A percentile compares a stretch with the other conserved stretches of the same genome.
Conservation (phyloP, 2,329 filamentous ascomycete species). For the Trichocomaceae sp. region DNA sequence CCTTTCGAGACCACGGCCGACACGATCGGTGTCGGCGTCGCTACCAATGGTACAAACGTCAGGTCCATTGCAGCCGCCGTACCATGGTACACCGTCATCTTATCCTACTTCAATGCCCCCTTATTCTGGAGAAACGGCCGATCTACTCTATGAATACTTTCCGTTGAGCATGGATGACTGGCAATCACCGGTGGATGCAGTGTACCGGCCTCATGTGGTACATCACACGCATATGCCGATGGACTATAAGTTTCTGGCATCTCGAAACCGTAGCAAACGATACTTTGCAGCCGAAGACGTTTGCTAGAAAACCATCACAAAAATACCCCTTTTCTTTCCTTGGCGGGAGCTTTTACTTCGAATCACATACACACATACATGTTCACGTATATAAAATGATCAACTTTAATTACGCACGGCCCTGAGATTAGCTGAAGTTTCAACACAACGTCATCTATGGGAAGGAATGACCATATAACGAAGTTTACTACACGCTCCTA, state of each 20-base stretch:
- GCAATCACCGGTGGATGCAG: conserved; percentile 83
- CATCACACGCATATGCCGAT: conserved; percentile 71
- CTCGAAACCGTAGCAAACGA: conserved; percentile 60
- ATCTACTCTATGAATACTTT: conserved; percentile 91
- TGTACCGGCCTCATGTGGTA: conserved; percentile 87
- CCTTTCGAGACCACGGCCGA: conserved; percentile 25
- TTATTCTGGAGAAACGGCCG: conserved; percentile 59
- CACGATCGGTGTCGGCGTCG: conserved; percentile 21
- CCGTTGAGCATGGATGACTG: conserved; percentile 84
- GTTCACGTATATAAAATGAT: conserved; percentile 6
- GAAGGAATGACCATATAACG: conserved; percentile 6
- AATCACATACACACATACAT: conserved; percentile 3
- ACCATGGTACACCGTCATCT: conserved; percentile 22
- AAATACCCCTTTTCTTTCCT: not conserved
- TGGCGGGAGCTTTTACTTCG: not conserved
- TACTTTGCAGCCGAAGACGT: conserved; percentile 62
- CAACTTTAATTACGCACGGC: not conserved
- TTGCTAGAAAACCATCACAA: conserved; percentile 18
- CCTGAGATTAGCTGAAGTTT: not conserved
- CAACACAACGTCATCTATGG: conserved; percentile 5
- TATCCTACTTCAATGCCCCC: conserved; percentile 50
- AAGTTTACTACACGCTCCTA: not conserved
- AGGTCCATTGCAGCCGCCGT: conserved; percentile 23
- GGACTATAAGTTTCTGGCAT: conserved; percentile 63
- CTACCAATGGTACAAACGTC: conserved; percentile 24